Evolutionary conservation across 1,284 basidiomycete genomes (phyloP).

Genomic region (Amanita bisporigera): DNA sequence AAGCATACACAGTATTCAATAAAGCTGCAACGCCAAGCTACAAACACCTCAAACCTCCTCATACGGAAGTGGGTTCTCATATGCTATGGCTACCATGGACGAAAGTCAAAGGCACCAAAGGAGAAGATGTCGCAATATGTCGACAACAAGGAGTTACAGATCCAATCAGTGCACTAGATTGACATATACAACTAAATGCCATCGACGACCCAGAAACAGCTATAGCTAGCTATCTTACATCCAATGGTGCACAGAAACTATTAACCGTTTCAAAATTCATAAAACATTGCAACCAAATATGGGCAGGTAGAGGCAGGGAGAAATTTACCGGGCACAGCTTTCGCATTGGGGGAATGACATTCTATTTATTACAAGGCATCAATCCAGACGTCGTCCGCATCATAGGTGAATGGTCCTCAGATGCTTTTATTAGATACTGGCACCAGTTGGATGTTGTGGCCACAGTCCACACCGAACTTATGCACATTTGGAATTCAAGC

Average conservation of each 20-base stretch:
- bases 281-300: slow-evolving; percentile 32
- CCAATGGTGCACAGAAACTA: slow-evolving; percentile 8
- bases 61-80: slow-evolving; percentile 6
- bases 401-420: slow-evolving; percentile 37
- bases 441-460: slow-evolving; percentile 26
- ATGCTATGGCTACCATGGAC: slow-evolving; percentile 27
- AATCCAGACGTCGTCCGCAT: slow-evolving; percentile 36
- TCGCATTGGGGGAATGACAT: slow-evolving; percentile 41
- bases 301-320: slow-evolving; percentile 22
- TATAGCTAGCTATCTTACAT: slow-evolving; percentile 9
- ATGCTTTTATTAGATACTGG: slow-evolving; percentile 41
- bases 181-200: not conserved
- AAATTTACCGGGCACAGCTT: slow-evolving; percentile 36
- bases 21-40: slow-evolving; percentile 1
- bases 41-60: slow-evolving; percentile 4
- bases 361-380: slow-evolving; percentile 35
- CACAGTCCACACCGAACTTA: slow-evolving; percentile 13
- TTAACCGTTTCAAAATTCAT: slow-evolving; percentile 26
- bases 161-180: slow-evolving; percentile 19
- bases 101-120: slow-evolving; percentile 21
- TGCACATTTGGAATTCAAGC: not conserved
- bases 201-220: slow-evolving; percentile 11
- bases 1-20: slow-evolving; percentile 6
- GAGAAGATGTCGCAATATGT: slow-evolving; percentile 25
- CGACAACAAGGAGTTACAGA: slow-evolving; percentile 15